A percentile compares a stretch with the other conserved stretches of the same genome.
Evolutionary conservation across 2,329 filamentous ascomycete species (phyloP).

Genomic region (Fusarium sulawesiense): DNA sequence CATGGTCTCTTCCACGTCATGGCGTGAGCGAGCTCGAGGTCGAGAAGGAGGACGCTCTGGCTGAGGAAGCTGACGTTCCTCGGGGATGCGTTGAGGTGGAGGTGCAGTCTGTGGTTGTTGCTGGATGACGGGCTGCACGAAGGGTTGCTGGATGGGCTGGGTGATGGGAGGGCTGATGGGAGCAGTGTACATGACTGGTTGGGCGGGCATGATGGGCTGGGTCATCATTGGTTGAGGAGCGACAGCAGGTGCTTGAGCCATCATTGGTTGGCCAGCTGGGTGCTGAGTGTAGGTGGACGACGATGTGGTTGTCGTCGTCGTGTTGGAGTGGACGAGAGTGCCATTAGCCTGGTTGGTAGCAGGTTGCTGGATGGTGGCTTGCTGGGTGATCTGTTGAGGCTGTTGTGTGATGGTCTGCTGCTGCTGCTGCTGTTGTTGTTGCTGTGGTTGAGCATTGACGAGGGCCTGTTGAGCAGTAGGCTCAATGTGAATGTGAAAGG

Average conservation of each 20-base stretch:
- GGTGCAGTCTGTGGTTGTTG: slow-evolving; percentile 26
- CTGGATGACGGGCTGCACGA: slow-evolving; percentile 21
- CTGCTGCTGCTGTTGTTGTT: slow-evolving; percentile 31
- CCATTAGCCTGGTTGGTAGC: slow-evolving; percentile 12
- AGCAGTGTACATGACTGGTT: slow-evolving; percentile 26
- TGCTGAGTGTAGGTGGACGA: slow-evolving; percentile 28
- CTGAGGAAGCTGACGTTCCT: slow-evolving; percentile 31
- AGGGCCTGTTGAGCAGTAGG: slow-evolving; percentile 32
- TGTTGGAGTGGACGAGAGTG: slow-evolving; percentile 26
- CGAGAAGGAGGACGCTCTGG: slow-evolving; percentile 30
- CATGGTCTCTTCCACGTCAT: slow-evolving; percentile 39
- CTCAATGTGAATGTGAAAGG: slow-evolving; percentile 47
- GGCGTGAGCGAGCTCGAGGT: slow-evolving; percentile 35
- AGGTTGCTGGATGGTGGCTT: slow-evolving; percentile 24
- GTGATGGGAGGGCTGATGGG: slow-evolving; percentile 26
- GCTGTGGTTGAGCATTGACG: slow-evolving; percentile 5
- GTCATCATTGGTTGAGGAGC: slow-evolving; percentile 36
- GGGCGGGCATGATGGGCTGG: slow-evolving; percentile 25
- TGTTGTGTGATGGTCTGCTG: slow-evolving; percentile 11
- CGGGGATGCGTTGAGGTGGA: slow-evolving; percentile 26
- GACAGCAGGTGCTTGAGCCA: slow-evolving; percentile 32
- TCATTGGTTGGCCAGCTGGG: slow-evolving; percentile 31
- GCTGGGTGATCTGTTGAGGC: slow-evolving; percentile 18
- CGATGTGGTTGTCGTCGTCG: slow-evolving; percentile 18
- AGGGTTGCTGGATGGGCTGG: slow-evolving; percentile 31